A percentile compares a stretch with the other conserved stretches of the same genome.
Conservation (phyloP, 2,329 filamentous ascomycete species). For the Alternaria panax region DNA sequence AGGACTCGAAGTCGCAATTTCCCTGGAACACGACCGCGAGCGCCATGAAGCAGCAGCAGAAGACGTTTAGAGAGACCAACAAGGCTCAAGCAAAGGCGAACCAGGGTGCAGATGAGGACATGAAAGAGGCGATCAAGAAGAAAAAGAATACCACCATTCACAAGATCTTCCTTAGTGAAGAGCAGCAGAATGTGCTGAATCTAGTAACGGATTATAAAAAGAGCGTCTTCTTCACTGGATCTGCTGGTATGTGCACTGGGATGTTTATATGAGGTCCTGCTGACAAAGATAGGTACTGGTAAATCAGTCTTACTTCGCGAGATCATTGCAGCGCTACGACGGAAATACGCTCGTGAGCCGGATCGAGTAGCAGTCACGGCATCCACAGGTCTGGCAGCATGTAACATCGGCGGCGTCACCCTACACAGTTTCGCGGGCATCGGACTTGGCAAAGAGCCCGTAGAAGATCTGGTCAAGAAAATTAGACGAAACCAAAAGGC, state of each 20-base stretch:
- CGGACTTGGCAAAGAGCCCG: slow-evolving; percentile 89
- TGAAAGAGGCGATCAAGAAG: slow-evolving; percentile 55
- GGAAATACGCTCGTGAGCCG: slow-evolving; percentile 76
- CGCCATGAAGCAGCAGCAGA: slow-evolving; percentile 78
- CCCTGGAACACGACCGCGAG: slow-evolving; percentile 79
- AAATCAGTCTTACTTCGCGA: slow-evolving; percentile 96
- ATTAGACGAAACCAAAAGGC: slow-evolving; percentile 88
- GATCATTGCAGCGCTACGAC: slow-evolving; percentile 81
- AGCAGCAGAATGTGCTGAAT: slow-evolving; percentile 84
- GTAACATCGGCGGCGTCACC: slow-evolving; percentile 95
- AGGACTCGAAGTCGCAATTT: slow-evolving; percentile 49
- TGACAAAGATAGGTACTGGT: slow-evolving; percentile 68
- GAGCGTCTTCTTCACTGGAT: slow-evolving; percentile 98
- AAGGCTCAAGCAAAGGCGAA: slow-evolving; percentile 57
- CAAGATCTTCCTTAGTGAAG: slow-evolving; percentile 78
- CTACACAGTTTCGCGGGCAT: slow-evolving; percentile 96
- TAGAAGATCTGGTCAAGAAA: slow-evolving; percentile 83
- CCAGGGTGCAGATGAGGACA: slow-evolving; percentile 55
- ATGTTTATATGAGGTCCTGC: neutral
- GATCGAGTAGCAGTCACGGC: slow-evolving; percentile 92
- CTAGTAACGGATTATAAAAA: slow-evolving; percentile 80
- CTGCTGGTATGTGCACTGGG: slow-evolving; percentile 66
- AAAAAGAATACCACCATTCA: slow-evolving; percentile 56
- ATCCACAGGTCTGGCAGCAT: slow-evolving; percentile 93
- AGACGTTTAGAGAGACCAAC: slow-evolving; percentile 70